Evolutionary conservation across 768 basidiomycete species (phyloP).

Genomic region (Candolleomyces eurysporus): DNA sequence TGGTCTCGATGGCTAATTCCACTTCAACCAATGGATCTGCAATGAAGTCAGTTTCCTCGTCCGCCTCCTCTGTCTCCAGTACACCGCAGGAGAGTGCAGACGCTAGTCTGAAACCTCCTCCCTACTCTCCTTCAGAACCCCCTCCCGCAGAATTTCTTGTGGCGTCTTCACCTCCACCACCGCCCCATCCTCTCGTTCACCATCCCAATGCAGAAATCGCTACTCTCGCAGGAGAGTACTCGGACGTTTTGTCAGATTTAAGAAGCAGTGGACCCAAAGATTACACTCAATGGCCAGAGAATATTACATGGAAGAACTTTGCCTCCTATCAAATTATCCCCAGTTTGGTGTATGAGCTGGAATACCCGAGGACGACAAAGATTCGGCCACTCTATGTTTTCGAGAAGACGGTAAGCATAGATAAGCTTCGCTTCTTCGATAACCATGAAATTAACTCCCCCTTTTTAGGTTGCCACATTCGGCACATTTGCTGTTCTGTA

Average conservation of each 20-base stretch:
- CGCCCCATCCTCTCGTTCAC: constrained; percentile 50
- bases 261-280: constrained; percentile 63
- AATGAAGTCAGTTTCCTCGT: not conserved
- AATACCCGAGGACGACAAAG: constrained; percentile 89
- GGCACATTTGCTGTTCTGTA: constrained; percentile 95
- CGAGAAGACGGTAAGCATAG: constrained; percentile 55
- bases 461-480: constrained; percentile 76
- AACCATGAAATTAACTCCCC: not conserved
- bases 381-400: constrained; percentile 81
- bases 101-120: not conserved
- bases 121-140: not conserved
- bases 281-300: constrained; percentile 77
- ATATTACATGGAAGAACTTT: constrained; percentile 81
- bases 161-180: constrained; percentile 8
- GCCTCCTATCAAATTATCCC: constrained; percentile 85
- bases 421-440: not conserved
- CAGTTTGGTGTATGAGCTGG: constrained; percentile 92
- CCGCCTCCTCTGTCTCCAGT: not conserved
- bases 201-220: constrained; percentile 69
- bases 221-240: constrained; percentile 69
- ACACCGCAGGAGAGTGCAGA: no score
- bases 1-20: not conserved
- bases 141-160: constrained; percentile 1
- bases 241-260: constrained; percentile 75
- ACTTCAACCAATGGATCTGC: not conserved